Evolutionary conservation across 768 basidiomycete species (phyloP), one percentile per base, ranked within the genome.

Genomic region (Filobasidium wieringae): DNA sequence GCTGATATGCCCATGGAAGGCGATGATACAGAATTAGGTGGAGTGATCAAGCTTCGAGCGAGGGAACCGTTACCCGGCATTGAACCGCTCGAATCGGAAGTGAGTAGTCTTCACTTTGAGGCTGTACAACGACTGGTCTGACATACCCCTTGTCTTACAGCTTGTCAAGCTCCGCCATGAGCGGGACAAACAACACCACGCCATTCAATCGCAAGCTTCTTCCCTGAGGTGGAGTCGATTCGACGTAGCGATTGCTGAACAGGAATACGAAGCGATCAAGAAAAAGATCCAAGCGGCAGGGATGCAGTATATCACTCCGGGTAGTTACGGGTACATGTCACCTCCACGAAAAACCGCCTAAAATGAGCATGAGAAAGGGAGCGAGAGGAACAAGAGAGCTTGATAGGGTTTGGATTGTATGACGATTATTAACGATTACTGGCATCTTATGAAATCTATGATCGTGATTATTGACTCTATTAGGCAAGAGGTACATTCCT

Each of bases 161-260:
- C 52, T 59, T 31, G 39, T 41, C 17, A 39, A 36, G 30, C n/a
- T 55, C 12, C 52, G 49, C 22, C 33, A 59, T 45, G 58, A 59
- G 22, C 52, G 58, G 11, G 51, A 40, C n/a, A 43, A 54, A n/a
- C 17, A 49, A 15, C 45, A 43, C 30, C 52, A 59, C 43, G 32
- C 52, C 17, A 54, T 59, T 19, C 58, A 59, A 33, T 45, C 53
- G 26, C 17, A 54, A 33, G 58, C 58, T 5, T 40, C 58, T 27
- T 37, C 31, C 11, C 39, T 55, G 3, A 40, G 58, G 15, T 30
- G 53, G n/a, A 51, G 39, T 34, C 41, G 53, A n/a, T 59, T 51
- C 34, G 58, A 59, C 26, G 12, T 59, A 19, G 45, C 40, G 4
- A 32, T 45, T n/a, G 58, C 58, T 14, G 31, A 54, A 40, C 51